phyloP scores from a whole-genome alignment of 352 stramenopile species.

The Stephanocyclus meneghinianus region DNA sequence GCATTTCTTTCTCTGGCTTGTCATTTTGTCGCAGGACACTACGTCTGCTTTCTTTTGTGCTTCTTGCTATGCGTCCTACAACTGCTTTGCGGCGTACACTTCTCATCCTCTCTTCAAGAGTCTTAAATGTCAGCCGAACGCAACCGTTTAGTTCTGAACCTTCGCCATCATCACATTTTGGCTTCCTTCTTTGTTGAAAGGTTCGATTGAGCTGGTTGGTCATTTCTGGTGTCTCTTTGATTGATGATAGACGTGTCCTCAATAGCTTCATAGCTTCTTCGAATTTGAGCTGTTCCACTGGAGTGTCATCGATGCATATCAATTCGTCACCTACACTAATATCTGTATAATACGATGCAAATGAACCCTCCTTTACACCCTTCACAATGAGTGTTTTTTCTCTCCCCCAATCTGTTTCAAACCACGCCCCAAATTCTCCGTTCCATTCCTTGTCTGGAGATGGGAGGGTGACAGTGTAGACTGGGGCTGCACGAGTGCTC shows the following conservation, averaged over 20 bases:
- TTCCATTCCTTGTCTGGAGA: slow-evolving; percentile 64
- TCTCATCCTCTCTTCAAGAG: slow-evolving; percentile 78
- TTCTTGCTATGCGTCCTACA: not conserved
- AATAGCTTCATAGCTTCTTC: slow-evolving; percentile 81
- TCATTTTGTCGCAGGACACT: slow-evolving; percentile 31
- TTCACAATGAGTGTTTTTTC: slow-evolving; percentile 84
- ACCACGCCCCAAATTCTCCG: slow-evolving; percentile 82
- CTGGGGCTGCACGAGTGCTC: slow-evolving; percentile 59
- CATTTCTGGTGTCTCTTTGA: slow-evolving; percentile 25
- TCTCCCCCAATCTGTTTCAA: slow-evolving; percentile 86
- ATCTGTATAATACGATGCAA: slow-evolving; percentile 61
- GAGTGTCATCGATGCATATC: slow-evolving; percentile 71
- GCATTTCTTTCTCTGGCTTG: slow-evolving; percentile 12
- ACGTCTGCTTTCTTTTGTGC: not conserved
- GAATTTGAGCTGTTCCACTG: slow-evolving; percentile 72
- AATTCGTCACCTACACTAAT: slow-evolving; percentile 80
- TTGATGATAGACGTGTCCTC: slow-evolving; percentile 47
- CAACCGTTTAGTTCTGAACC: slow-evolving; percentile 7
- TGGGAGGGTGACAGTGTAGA: slow-evolving; percentile 78
- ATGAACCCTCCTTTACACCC: slow-evolving; percentile 80
- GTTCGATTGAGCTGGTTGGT: slow-evolving; percentile 19
- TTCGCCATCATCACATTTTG: slow-evolving; percentile 23
- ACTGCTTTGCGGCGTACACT: slow-evolving; percentile 56
- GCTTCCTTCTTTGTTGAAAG: slow-evolving; percentile 40
- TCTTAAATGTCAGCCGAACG: slow-evolving; percentile 79